phyloP scores from a whole-genome alignment of 306 rosid genomes.

The Vicia sativa region DNA sequence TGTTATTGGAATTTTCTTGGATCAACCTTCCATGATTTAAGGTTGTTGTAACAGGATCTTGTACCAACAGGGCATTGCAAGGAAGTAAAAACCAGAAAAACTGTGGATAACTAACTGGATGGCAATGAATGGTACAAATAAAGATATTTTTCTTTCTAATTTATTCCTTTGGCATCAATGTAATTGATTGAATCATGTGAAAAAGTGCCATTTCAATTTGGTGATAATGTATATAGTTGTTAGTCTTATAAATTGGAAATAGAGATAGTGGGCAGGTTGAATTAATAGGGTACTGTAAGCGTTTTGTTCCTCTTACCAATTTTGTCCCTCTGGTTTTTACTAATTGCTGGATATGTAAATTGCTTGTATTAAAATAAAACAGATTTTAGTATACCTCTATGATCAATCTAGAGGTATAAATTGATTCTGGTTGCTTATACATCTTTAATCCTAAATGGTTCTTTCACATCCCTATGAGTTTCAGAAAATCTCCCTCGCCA shows the following conservation, averaged over 20 bases:
- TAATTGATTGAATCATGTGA: neutral
- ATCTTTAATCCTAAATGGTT: no score
- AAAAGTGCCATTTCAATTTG: neutral
- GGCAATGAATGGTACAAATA: neutral
- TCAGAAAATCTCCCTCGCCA: no score
- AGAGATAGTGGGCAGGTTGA: no score
- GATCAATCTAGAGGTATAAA: no score
- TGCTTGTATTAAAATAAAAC: no score
- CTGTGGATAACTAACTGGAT: slow-evolving; percentile 1
- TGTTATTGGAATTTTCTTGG: slow-evolving; percentile 11
- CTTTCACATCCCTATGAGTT: no score
- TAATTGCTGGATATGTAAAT: no score
- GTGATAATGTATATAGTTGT: neutral
- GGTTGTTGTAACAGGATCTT: slow-evolving; percentile 20
- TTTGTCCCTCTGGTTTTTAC: no score
- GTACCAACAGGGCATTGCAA: slow-evolving; percentile 19
- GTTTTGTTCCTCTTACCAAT: no score
- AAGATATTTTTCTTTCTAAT: neutral
- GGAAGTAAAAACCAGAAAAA: slow-evolving; percentile 23
- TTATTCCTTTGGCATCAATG: neutral
- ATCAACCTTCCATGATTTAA: slow-evolving; percentile 21
- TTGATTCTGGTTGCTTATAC: no score
- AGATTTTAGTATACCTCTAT: no score
- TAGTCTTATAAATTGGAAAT: neutral
- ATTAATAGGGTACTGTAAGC: no score